A percentile compares a stretch with the other conserved stretches of the same genome.
These are phyloP conservation scores for Aspergillus asperescens DNA, from an alignment of 495 filamentous ascomycete species.

Conservation along the genomic window DNA sequence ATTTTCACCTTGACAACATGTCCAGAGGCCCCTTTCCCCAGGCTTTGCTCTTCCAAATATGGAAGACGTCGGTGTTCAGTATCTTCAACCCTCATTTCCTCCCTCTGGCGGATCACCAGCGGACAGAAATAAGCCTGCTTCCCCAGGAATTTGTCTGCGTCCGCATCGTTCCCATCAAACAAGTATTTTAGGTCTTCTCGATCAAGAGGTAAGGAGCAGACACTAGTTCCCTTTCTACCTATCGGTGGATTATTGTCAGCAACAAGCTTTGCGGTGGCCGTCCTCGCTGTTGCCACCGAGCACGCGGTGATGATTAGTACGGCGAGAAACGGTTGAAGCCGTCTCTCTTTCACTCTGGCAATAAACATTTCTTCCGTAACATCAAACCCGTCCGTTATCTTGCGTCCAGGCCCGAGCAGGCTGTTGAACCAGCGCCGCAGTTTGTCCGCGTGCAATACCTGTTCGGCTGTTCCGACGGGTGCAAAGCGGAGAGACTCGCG, in stretches of 20 bases:
- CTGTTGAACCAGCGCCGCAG: background rate
- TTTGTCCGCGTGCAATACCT: background rate
- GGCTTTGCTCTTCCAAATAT: background rate
- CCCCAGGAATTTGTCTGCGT: background rate
- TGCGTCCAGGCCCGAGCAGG: background rate
- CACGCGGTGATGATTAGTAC: background rate
- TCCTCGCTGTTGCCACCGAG: background rate
- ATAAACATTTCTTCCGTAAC: background rate
- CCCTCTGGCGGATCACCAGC: background rate
- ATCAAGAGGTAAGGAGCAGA: background rate
- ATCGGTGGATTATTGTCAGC: background rate
- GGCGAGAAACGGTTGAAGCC: background rate
- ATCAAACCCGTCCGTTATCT: background rate
- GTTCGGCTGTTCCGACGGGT: background rate
- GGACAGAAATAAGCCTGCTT: constrained; percentile 7
- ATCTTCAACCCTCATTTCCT: background rate
- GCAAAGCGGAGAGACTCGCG: background rate
- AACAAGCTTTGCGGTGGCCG: background rate
- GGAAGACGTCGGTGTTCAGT: background rate
- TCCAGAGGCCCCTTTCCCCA: background rate
- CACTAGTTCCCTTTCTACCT: background rate
- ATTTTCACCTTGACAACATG: background rate
- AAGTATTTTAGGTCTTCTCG: background rate
- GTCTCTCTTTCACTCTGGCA: background rate
- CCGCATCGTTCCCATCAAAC: background rate